Base-by-base conservation (phyloP, 257 asterid genomes). In the Hygrophila difformis region DNA sequence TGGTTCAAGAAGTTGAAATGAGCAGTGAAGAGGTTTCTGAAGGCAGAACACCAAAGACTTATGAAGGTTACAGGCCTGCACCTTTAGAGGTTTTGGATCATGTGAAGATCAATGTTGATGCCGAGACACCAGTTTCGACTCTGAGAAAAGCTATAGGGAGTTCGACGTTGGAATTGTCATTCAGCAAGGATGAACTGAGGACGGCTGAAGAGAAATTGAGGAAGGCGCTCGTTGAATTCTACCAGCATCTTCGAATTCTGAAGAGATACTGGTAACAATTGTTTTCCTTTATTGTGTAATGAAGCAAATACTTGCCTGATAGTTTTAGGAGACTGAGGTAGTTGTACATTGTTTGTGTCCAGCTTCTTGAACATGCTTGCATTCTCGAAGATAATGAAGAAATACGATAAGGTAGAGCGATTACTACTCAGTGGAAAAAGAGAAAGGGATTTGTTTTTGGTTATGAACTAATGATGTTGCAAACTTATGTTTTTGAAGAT, bases 311-410 rank as follows among this genome's bases (percentile, higher is more conserved):
- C 1, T 1, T 1, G 34, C 33, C 29, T 18, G 35, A n/a, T n/a
- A n/a, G n/a, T 52, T 38, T 46, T 37, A 49, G 18, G 44, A 24
- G 29, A 16, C 46, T 71, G 57, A 62, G 31, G 47, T 47, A n/a
- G 13, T 15, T 8, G 12, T 21, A 49, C 31, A 26, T 22, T 46
- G 43, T n/a, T 29, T 55, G 9, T 65, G 5, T 47, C 19, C 73
- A 82, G 96, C 65, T 87, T 82, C 75, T 61, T 87, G 82, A 87
- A 87, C 58, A 60, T 44, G 60, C 77, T 82, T 69, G 94, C 96
- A 33, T 72, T 77, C 64, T 79, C 93, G 33, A 87, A 82, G 82
- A 87, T 82, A 57, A 53, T 82, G 93, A 82, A 82, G 87, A 87
- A 87, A 76, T 82, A 82, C 50, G 91, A 87, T 54, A 87, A 87